These are phyloP conservation scores for Arthromyces matolae DNA, from an alignment of 768 basidiomycete species.

Conservation along the genomic window DNA sequence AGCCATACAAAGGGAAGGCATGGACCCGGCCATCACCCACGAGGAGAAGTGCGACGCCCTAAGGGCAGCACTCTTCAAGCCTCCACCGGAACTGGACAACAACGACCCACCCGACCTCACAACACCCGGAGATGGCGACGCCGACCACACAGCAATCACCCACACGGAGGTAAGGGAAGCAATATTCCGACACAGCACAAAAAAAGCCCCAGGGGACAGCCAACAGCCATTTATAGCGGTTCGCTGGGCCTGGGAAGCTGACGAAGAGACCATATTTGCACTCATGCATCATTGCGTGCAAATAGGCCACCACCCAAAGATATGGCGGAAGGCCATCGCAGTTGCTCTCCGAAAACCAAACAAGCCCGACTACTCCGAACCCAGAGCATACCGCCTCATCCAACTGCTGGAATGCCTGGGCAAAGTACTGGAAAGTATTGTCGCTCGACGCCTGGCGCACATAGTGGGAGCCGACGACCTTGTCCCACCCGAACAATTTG, in stretches of 20 bases:
- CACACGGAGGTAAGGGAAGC: slow-evolving; percentile 1
- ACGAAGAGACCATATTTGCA: neutral
- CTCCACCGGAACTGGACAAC: neutral
- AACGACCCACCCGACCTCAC: neutral
- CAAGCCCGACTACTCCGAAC: slow-evolving; percentile 33
- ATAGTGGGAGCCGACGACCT: slow-evolving; percentile 21
- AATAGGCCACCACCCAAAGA: slow-evolving; percentile 3
- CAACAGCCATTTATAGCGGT: neutral
- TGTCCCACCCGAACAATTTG: slow-evolving; percentile 22
- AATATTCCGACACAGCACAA: slow-evolving; percentile 1
- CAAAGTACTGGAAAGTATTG: slow-evolving; percentile 27
- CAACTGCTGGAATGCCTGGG: slow-evolving; percentile 32
- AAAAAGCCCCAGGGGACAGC: slow-evolving; percentile 3
- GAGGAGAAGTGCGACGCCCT: slow-evolving; percentile 4
- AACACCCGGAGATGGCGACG: neutral
- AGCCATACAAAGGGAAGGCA: slow-evolving; percentile 11
- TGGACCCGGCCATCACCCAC: neutral
- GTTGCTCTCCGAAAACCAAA: slow-evolving; percentile 31
- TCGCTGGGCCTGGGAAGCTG: neutral
- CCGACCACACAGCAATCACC: slow-evolving; percentile 9
- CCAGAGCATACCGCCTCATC: slow-evolving; percentile 31
- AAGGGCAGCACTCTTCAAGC: neutral
- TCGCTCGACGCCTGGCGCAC: slow-evolving; percentile 21
- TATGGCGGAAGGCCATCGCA: slow-evolving; percentile 26
- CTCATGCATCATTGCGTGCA: neutral